Base-by-base conservation (phyloP, 2,329 filamentous ascomycete species). In the Penicillium occitanis region DNA sequence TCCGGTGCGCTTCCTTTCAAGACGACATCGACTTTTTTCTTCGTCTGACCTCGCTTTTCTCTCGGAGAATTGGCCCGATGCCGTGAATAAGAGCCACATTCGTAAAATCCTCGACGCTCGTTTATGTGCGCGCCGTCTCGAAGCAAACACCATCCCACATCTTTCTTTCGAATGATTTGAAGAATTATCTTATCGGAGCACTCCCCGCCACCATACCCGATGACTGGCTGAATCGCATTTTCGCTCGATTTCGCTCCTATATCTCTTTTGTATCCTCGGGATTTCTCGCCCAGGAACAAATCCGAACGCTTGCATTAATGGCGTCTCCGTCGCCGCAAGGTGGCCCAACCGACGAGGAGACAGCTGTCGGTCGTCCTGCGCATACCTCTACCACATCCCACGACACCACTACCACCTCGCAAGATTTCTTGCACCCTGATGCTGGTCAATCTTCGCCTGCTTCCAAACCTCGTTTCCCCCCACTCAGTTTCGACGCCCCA, bases 401-500 rank as follows among this genome's bases (percentile, higher is more conserved):
- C 11, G 55, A 60, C 25, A 44, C 63, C n/a, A 37, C 51, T 13
- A 46, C 63, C 22, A 13, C 51, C 5, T 40, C 44, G 19, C 42
- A 61, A 46, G 53, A 60, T 14, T 13, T 14, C n/a, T 25, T 46
- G 28, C 60, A 63, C 51, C 60, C 59, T 10, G 60, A 48, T 44
- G n/a, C 42, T 11, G 53, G 51, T 19, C 53, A 60, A 42, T 63
- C 65, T n/a, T 51, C 35, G 19, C 6, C 30, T 33, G 42, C 40
- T 50, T 19, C 11, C 2, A 55, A 53, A 17, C 57, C 65, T 40
- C 44, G 70, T 19, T 65, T 76, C 5, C 72, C 74, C 22, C 68
- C 68, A 7, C 62, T 78, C 14, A 73, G 74, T 53, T 72, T 71
- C 11, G 73, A 74, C 5, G 71, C 72, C 2, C 70, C 81, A 42